phyloP scores from a whole-genome alignment of 225 moss, liverwort and hornwort genomes.

The Physcomitrellopsis africana region DNA sequence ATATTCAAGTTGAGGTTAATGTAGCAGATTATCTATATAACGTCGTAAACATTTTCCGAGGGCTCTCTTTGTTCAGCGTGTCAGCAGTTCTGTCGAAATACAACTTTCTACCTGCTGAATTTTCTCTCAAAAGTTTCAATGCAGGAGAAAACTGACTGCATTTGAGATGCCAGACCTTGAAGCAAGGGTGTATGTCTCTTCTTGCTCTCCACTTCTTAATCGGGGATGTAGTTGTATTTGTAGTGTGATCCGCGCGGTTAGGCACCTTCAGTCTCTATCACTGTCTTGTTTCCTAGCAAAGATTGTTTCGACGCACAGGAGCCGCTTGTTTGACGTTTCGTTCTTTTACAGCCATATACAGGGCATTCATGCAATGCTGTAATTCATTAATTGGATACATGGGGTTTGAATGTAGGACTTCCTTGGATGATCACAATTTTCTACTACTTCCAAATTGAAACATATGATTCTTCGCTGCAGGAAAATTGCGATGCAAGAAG shows the following conservation, averaged over 20 bases:
- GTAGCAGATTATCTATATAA: not conserved
- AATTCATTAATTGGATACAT: slow-evolving; percentile 8
- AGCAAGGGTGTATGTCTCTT: slow-evolving; percentile 10
- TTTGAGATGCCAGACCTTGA: slow-evolving; percentile 15
- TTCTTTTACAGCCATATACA: not conserved
- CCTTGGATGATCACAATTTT: not conserved
- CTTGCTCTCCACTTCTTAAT: not conserved
- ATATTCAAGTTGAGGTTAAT: slow-evolving; percentile 16
- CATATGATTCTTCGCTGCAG: slow-evolving; percentile 31
- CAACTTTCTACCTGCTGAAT: slow-evolving; percentile 7
- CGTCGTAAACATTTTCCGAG: slow-evolving; percentile 18
- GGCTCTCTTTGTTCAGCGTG: slow-evolving; percentile 19
- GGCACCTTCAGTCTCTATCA: slow-evolving; percentile 7
- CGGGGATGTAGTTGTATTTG: not conserved
- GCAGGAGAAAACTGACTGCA: slow-evolving; percentile 12
- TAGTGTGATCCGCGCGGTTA: not conserved
- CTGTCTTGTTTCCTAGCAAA: slow-evolving; percentile 8
- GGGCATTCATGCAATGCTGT: slow-evolving; percentile 9
- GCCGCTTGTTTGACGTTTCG: slow-evolving; percentile 6
- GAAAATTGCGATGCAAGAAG: slow-evolving; percentile 48
- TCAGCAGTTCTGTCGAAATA: slow-evolving; percentile 12
- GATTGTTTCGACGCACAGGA: not conserved
- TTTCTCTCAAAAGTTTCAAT: not conserved
- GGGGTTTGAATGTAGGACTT: not conserved
- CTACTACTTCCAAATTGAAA: slow-evolving; percentile 11